Conservation (phyloP, 768 basidiomycete species). For the Vishniacozyma victoriae region DNA sequence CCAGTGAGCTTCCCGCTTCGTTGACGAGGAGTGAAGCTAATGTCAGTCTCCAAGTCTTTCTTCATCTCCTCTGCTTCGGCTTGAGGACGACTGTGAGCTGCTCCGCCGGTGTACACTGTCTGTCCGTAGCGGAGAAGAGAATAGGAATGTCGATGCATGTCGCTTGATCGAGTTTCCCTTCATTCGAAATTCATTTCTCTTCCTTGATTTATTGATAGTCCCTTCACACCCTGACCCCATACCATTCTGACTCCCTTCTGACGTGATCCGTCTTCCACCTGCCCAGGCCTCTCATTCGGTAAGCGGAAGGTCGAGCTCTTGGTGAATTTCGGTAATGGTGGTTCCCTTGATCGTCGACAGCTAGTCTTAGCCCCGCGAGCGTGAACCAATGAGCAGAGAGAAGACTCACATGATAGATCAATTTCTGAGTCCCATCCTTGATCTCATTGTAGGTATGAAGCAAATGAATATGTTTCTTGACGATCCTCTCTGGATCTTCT, state of each 20-base stretch:
- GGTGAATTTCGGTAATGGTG: conserved; percentile 40
- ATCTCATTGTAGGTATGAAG: conserved; percentile 48
- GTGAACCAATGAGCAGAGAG: not conserved
- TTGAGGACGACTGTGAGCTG: too few relatives aligned
- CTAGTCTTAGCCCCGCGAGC: not conserved
- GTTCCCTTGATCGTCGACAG: not conserved
- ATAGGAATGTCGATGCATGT: too few relatives aligned
- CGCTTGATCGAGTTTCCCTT: too few relatives aligned
- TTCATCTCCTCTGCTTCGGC: conserved; percentile 47
- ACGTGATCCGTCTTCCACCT: too few relatives aligned
- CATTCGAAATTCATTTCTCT: not conserved
- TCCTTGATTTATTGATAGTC: not conserved
- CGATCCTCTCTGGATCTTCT: conserved; percentile 28
- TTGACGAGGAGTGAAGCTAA: not conserved
- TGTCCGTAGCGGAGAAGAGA: too few relatives aligned
- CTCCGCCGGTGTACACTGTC: too few relatives aligned
- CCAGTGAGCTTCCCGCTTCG: conserved; percentile 56
- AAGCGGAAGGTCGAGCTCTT: conserved; percentile 36
- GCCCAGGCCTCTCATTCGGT: conserved; percentile 26
- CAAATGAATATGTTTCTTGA: conserved; percentile 37
- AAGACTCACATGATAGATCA: conserved; percentile 42
- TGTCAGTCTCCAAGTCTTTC: conserved; percentile 46
- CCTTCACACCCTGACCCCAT: not conserved
- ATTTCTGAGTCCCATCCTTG: conserved; percentile 44
- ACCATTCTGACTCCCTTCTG: not conserved